These are phyloP conservation scores for Canna indica DNA, from an alignment of 176 grass and related monocot species.

Conservation along the genomic window DNA sequence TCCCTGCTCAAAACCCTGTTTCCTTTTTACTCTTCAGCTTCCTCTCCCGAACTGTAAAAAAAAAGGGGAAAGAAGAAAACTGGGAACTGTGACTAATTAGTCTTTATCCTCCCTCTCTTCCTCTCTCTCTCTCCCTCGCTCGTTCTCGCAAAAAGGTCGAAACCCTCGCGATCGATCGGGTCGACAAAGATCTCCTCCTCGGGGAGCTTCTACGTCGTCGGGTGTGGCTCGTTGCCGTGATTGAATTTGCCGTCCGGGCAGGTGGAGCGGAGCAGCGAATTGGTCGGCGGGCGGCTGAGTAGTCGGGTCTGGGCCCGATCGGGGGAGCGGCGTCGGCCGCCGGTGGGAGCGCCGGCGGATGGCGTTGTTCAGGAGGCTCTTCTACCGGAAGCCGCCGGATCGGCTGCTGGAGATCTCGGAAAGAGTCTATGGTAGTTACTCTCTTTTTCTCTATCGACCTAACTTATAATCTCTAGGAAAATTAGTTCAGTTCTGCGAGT, in stretches of 20 bases:
- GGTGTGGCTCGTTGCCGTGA: background rate
- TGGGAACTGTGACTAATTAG: conserved; percentile 16
- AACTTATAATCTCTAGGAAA: background rate
- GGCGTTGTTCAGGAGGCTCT: conserved; percentile 92
- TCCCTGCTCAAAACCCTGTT: too few relatives aligned
- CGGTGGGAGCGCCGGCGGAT: conserved; percentile 37
- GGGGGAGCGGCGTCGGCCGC: conserved; percentile 11
- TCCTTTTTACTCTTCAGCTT: too few relatives aligned
- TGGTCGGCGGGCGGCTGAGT: background rate
- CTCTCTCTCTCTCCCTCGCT: background rate
- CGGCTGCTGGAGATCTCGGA: conserved; percentile 95
- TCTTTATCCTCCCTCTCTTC: background rate
- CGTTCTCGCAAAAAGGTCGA: background rate
- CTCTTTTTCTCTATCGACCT: background rate
- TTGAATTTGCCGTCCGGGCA: background rate
- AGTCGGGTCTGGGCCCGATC: conserved; percentile 16
- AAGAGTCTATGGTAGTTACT: conserved; percentile 70
- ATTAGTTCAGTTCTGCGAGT: background rate
- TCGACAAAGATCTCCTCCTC: conserved; percentile 14
- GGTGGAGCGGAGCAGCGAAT: background rate
- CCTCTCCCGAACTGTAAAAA: conserved; percentile 31
- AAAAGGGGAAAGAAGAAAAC: conserved; percentile 22
- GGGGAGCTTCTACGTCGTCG: background rate
- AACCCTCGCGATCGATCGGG: conserved; percentile 2
- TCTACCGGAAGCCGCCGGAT: conserved; percentile 94